Percentiles rank a stretch among this genome's conserved stretches.
Evolutionary conservation across 148 eudicot species (phyloP).

Genomic region (Heliamphora exappendiculata): DNA sequence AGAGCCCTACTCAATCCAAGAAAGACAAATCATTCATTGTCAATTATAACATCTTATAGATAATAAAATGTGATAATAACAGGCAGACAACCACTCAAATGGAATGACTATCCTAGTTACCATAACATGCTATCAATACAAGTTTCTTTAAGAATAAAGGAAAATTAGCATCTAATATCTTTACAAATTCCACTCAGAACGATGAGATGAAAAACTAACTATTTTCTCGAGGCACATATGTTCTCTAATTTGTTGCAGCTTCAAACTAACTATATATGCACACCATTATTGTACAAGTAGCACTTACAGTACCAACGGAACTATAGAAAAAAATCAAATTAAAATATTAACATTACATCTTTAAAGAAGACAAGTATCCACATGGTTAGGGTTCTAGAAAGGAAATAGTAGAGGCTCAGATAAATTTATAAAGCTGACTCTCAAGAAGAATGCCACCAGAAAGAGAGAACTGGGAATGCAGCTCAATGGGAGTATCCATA

Average conservation of each 20-base stretch:
- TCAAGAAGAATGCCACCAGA: no score
- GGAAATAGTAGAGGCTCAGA: no score
- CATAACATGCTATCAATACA: background rate
- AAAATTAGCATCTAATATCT: background rate
- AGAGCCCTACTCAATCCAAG: conserved; percentile 40
- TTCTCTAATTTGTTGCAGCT: background rate
- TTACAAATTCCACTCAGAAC: background rate
- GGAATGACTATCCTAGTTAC: background rate
- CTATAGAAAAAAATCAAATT: no score
- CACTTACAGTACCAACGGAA: no score
- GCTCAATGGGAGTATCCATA: no score
- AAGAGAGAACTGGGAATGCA: no score
- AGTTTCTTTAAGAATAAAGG: background rate
- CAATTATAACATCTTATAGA: background rate
- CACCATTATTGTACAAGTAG: background rate
- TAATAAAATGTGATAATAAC: no score
- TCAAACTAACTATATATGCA: background rate
- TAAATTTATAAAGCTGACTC: no score
- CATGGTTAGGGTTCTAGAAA: no score
- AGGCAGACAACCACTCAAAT: background rate
- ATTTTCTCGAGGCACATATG: background rate
- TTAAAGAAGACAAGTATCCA: no score
- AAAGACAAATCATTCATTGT: background rate
- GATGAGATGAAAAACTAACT: background rate
- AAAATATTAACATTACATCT: no score